phyloP scores from a whole-genome alignment of 2,329 filamentous ascomycete species.

The Plectosphaerella plurivora region DNA sequence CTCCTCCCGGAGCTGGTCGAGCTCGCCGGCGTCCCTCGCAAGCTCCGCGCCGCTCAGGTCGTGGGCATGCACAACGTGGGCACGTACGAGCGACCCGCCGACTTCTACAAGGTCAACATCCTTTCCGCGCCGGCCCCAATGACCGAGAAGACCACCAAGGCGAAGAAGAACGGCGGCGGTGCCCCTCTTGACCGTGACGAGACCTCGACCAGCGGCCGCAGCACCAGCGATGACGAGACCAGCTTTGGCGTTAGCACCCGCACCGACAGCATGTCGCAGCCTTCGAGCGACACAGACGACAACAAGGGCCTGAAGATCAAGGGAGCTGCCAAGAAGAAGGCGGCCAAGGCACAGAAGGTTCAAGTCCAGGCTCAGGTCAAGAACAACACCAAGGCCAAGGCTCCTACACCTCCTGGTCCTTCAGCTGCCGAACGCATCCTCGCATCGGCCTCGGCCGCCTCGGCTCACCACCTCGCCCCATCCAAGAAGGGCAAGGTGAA shows the following conservation, averaged over 20 bases:
- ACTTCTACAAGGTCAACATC: slow-evolving; percentile 17
- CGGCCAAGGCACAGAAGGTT: no score
- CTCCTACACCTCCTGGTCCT: not conserved
- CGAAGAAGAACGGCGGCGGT: not conserved
- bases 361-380: no score
- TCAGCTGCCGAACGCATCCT: not conserved
- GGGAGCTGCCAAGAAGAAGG: not conserved
- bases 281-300: not conserved
- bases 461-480: not conserved
- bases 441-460: not conserved
- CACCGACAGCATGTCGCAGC: not conserved
- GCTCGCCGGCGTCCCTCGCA: slow-evolving; percentile 36
- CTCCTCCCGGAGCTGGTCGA: slow-evolving; percentile 43
- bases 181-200: not conserved
- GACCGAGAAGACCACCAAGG: no score
- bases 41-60: slow-evolving; percentile 31
- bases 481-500: not conserved
- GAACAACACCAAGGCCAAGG: not conserved
- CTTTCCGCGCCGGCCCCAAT: not conserved
- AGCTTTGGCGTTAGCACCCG: not conserved
- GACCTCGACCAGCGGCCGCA: not conserved
- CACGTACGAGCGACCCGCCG: slow-evolving; percentile 14
- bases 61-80: slow-evolving; percentile 34
- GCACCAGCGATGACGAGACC: not conserved
- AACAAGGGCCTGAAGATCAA: not conserved